phyloP scores from a whole-genome alignment of 23 red algal species.

The Pyropia haitanensis region DNA sequence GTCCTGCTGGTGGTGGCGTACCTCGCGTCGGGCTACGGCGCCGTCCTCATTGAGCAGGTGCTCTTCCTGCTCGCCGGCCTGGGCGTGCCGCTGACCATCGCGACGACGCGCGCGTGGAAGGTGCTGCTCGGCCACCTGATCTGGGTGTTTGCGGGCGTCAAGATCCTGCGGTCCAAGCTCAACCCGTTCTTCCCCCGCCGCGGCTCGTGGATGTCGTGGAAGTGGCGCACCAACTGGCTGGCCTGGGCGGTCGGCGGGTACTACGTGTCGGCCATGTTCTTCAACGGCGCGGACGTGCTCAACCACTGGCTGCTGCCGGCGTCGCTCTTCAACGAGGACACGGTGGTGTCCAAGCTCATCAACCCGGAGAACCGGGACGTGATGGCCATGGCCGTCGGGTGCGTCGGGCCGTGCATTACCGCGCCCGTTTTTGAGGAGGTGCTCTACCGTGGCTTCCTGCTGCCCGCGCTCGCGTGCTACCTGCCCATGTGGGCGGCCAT shows the following conservation, averaged over 20 bases:
- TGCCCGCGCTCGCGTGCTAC: constrained; percentile 76
- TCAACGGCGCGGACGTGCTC: constrained; percentile 87
- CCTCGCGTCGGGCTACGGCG: constrained; percentile 92
- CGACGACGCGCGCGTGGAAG: constrained; percentile 92
- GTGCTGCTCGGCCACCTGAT: constrained; percentile 94
- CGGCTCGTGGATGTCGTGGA: constrained; percentile 77
- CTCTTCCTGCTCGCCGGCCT: constrained; percentile 61
- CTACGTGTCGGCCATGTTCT: constrained; percentile 87
- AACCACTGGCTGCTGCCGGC: constrained; percentile 87
- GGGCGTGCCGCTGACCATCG: constrained; percentile 84
- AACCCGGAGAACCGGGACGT: constrained; percentile 98
- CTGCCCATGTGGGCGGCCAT: constrained; percentile 89
- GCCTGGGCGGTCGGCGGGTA: constrained; percentile 98
- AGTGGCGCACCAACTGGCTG: constrained; percentile 78
- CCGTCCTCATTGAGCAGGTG: constrained; percentile 75
- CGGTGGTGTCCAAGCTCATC: constrained; percentile 95
- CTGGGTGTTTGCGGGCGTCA: constrained; percentile 97
- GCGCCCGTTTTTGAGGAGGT: constrained; percentile 99
- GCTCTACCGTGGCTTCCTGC: constrained; percentile 90
- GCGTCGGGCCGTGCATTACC: constrained; percentile 93
- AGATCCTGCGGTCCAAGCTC: constrained; percentile 71
- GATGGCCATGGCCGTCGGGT: constrained; percentile 91
- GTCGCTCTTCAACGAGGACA: constrained; percentile 92
- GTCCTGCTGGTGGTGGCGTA: constrained; percentile 83
- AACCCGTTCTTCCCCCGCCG: constrained; percentile 95